A percentile compares a stretch with the other conserved stretches of the same genome.
phyloP scores from a whole-genome alignment of 2,329 filamentous ascomycete genomes.

The Alternaria triticina region DNA sequence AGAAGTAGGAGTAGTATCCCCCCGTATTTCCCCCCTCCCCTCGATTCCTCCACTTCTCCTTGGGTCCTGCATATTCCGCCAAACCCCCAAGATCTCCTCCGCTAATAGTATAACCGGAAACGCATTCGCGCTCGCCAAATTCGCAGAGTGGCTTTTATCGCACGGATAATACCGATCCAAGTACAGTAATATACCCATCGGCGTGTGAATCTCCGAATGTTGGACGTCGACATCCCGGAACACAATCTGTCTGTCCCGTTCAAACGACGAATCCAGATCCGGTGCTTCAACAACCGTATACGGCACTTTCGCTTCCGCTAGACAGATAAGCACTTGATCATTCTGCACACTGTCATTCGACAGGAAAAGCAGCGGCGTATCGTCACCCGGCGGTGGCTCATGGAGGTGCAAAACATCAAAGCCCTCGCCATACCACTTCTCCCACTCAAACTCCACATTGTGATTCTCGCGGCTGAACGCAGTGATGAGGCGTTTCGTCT shows the following conservation, averaged over 20 bases:
- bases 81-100: slow-evolving; percentile 21
- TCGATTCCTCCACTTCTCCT: background rate
- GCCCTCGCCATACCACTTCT: slow-evolving; percentile 74
- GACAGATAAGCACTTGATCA: slow-evolving; percentile 41
- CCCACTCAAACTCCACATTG: slow-evolving; percentile 73
- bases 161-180: slow-evolving; percentile 40
- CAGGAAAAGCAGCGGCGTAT: slow-evolving; percentile 49
- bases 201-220: slow-evolving; percentile 40
- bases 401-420: slow-evolving; percentile 79
- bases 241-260: slow-evolving; percentile 27
- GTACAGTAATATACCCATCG: slow-evolving; percentile 41
- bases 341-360: slow-evolving; percentile 39
- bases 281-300: slow-evolving; percentile 26
- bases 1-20: background rate
- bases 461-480: slow-evolving; percentile 90
- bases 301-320: slow-evolving; percentile 32
- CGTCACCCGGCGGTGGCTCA: slow-evolving; percentile 31
- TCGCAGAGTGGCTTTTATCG: slow-evolving; percentile 15
- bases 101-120: slow-evolving; percentile 28
- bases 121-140: slow-evolving; percentile 23
- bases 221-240: slow-evolving; percentile 44
- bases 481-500: slow-evolving; percentile 72
- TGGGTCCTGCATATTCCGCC: slow-evolving; percentile 7
- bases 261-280: slow-evolving; percentile 23
- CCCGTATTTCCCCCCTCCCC: too few relatives aligned